phyloP scores from a whole-genome alignment of 2,329 filamentous ascomycete species.

The Pyrenochaeta sp. region DNA sequence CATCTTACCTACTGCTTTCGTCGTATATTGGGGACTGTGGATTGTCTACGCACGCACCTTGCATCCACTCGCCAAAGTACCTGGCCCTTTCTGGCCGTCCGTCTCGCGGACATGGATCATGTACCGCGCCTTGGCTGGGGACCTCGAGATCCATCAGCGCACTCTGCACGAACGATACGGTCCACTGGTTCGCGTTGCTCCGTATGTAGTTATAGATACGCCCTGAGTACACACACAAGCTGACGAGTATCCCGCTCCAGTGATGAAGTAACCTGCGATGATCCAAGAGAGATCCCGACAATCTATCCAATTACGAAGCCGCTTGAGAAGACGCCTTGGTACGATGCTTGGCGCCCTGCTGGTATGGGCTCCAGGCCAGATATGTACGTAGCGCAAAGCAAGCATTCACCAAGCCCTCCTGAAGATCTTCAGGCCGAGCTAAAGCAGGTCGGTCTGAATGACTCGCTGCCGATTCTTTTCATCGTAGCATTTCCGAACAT shows the following conservation, averaged over 20 bases:
- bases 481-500: too few relatives aligned
- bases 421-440: conserved; percentile 2
- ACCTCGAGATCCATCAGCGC: conserved; percentile 24
- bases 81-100: conserved; percentile 34
- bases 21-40: conserved; percentile 20
- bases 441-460: background rate
- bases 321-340: conserved; percentile 35
- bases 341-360: conserved; percentile 28
- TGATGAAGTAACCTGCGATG: conserved; percentile 46
- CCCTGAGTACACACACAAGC: background rate
- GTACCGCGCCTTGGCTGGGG: conserved; percentile 28
- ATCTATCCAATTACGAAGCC: conserved; percentile 31
- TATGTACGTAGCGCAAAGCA: conserved; percentile 9
- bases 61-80: conserved; percentile 31
- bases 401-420: background rate
- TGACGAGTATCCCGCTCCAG: background rate
- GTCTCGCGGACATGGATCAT: conserved; percentile 37
- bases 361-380: conserved; percentile 21
- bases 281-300: conserved; percentile 21
- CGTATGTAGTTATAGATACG: conserved; percentile 6
- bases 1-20: conserved; percentile 2
- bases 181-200: conserved; percentile 57
- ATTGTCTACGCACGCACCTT: conserved; percentile 23
- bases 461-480: too few relatives aligned
- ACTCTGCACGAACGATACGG: conserved; percentile 41